Evolutionary conservation across 2,329 filamentous ascomycete species (phyloP).

Genomic region (Aspergillus sergii): DNA sequence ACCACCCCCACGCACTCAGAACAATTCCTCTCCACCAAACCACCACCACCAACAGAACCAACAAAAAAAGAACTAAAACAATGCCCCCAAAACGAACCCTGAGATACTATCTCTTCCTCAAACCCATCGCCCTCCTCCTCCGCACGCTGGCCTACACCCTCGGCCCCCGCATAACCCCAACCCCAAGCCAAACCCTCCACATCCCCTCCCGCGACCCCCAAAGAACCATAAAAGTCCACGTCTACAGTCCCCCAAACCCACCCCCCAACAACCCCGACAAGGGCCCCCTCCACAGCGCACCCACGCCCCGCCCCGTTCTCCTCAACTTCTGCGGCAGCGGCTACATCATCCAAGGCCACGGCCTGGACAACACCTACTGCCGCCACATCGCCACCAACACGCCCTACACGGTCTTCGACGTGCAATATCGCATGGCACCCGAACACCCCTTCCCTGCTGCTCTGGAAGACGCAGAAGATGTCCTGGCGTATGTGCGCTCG

Average conservation of each 20-base stretch:
- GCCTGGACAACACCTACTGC: slow-evolving; percentile 32
- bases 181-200: slow-evolving; percentile 24
- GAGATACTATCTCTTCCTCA: slow-evolving; percentile 7
- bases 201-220: slow-evolving; percentile 27
- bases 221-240: slow-evolving; percentile 29
- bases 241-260: slow-evolving; percentile 22
- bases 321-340: slow-evolving; percentile 36
- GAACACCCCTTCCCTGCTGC: slow-evolving; percentile 43
- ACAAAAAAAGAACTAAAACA: background rate
- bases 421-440: slow-evolving; percentile 42
- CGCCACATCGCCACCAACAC: slow-evolving; percentile 24
- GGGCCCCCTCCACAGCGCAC: background rate
- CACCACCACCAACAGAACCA: too few relatives aligned
- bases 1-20: too few relatives aligned
- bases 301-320: slow-evolving; percentile 19
- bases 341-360: slow-evolving; percentile 32
- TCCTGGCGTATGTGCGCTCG: slow-evolving; percentile 32
- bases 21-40: too few relatives aligned
- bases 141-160: background rate
- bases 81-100: background rate
- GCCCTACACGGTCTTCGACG: slow-evolving; percentile 37
- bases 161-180: slow-evolving; percentile 10
- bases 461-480: slow-evolving; percentile 40
- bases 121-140: slow-evolving; percentile 5
- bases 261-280: background rate